Conservation (phyloP, 345 rosid genomes). For the Moricandia moricandioides region DNA sequence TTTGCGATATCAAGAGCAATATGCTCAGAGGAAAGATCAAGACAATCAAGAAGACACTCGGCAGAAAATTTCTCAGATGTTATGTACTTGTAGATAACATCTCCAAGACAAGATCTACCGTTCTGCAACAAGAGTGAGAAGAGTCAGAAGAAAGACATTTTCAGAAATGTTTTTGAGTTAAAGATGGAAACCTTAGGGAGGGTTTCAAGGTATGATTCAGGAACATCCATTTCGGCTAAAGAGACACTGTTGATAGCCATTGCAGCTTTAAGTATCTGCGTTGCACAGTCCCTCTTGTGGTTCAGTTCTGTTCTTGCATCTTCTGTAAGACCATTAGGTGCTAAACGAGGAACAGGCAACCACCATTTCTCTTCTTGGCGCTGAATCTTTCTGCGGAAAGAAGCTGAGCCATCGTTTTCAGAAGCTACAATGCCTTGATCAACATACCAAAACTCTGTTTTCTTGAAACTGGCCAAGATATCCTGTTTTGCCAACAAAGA, state of each 20-base stretch:
- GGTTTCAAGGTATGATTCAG: constrained; percentile 74
- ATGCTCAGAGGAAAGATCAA: constrained; percentile 88
- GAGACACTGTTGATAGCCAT: constrained; percentile 79
- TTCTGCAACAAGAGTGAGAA: constrained; percentile 47
- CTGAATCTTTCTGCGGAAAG: constrained; percentile 69
- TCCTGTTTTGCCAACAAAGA: constrained; percentile 50
- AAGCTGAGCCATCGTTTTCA: constrained; percentile 77
- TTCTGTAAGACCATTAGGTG: constrained; percentile 74
- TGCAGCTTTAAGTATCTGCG: constrained; percentile 92
- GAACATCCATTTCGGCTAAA: constrained; percentile 88
- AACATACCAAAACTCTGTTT: constrained; percentile 88
- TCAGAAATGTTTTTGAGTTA: not conserved
- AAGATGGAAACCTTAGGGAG: constrained; percentile 70
- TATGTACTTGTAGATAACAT: constrained; percentile 71
- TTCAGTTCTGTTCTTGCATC: constrained; percentile 70
- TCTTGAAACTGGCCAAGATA: constrained; percentile 62
- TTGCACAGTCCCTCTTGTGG: constrained; percentile 71
- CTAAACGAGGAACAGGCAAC: constrained; percentile 95
- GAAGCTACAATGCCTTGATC: constrained; percentile 90
- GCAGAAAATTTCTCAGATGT: constrained; percentile 82
- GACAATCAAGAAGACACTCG: constrained; percentile 82
- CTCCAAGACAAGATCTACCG: constrained; percentile 86
- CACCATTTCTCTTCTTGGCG: constrained; percentile 99
- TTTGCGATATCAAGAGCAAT: constrained; percentile 83
- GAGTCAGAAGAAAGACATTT: not conserved